Evolutionary conservation across 73 alveolate species (phyloP).

Genomic region (Stentor roeselii): DNA sequence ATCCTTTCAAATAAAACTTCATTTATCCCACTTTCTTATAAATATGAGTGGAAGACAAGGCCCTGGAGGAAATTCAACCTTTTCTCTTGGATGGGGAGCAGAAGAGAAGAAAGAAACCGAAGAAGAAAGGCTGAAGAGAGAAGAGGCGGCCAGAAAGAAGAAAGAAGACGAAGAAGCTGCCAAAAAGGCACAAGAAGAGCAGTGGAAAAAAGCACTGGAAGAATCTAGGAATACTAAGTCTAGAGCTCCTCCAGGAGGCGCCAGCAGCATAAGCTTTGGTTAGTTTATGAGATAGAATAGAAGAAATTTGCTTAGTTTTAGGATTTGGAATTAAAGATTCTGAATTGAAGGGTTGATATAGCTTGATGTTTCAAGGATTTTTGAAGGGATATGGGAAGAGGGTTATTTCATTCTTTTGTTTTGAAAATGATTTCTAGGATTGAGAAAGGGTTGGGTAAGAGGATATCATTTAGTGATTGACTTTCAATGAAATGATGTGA

Average conservation of each 20-base stretch:
- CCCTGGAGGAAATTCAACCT: slow-evolving; percentile 23
- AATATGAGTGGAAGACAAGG: neutral
- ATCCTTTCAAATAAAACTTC: too few species aligned
- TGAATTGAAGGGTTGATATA: too few species aligned
- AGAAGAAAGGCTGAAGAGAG: slow-evolving; percentile 1
- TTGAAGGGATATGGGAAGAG: too few species aligned
- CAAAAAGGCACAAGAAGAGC: slow-evolving; percentile 1
- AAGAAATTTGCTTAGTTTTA: too few species aligned
- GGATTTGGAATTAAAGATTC: too few species aligned
- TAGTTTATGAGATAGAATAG: neutral
- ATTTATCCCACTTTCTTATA: too few species aligned
- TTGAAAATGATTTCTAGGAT: too few species aligned
- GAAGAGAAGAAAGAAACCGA: neutral
- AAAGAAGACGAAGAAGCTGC: slow-evolving; percentile 21
- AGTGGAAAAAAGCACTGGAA: neutral
- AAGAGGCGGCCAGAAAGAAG: neutral
- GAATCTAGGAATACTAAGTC: neutral
- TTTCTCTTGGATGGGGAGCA: slow-evolving; percentile 17
- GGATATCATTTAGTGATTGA: too few species aligned
- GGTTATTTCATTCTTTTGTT: too few species aligned
- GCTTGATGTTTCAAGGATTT: too few species aligned
- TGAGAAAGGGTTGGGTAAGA: too few species aligned
- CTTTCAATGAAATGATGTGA: too few species aligned
- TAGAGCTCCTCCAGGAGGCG: slow-evolving; percentile 24
- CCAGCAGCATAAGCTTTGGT: slow-evolving; percentile 23